Evolutionary conservation across 176 grass and related monocot species (phyloP).

Genomic region (Oryza glaberrima): DNA sequence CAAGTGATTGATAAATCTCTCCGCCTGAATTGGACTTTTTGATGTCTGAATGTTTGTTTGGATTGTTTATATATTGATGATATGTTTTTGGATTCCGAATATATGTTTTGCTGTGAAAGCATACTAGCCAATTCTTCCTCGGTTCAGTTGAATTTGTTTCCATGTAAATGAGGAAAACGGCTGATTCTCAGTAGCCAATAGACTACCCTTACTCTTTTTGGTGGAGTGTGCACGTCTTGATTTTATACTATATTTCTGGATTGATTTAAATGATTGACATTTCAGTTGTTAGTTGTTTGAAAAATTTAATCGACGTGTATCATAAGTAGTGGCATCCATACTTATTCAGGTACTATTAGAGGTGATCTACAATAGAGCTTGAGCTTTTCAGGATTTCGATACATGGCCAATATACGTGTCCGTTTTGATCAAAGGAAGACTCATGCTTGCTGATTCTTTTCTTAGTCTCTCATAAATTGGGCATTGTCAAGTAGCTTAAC

Average conservation of each 20-base stretch:
- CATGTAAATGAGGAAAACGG: neutral
- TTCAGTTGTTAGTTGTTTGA: neutral
- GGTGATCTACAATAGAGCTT: slow-evolving; percentile 1
- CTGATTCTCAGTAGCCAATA: neutral
- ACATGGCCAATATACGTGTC: neutral
- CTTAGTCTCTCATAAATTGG: neutral
- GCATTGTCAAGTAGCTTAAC: neutral
- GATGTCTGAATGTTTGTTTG: neutral
- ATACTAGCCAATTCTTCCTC: neutral
- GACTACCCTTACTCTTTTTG: neutral
- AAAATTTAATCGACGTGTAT: neutral
- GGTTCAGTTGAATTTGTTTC: neutral
- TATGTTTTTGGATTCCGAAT: neutral
- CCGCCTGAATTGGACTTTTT: neutral
- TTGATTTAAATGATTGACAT: neutral
- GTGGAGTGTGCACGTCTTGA: neutral
- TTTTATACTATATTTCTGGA: neutral
- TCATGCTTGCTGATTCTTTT: slow-evolving; percentile 10
- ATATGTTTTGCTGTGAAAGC: neutral
- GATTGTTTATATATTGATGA: neutral
- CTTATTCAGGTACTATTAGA: neutral
- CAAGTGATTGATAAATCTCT: neutral
- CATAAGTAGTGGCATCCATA: neutral
- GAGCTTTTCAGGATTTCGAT: neutral
- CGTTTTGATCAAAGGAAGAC: neutral